Evolutionary conservation across 2,329 filamentous ascomycete species (phyloP).

Genomic region (Tolypocladium cylindrosporum): DNA sequence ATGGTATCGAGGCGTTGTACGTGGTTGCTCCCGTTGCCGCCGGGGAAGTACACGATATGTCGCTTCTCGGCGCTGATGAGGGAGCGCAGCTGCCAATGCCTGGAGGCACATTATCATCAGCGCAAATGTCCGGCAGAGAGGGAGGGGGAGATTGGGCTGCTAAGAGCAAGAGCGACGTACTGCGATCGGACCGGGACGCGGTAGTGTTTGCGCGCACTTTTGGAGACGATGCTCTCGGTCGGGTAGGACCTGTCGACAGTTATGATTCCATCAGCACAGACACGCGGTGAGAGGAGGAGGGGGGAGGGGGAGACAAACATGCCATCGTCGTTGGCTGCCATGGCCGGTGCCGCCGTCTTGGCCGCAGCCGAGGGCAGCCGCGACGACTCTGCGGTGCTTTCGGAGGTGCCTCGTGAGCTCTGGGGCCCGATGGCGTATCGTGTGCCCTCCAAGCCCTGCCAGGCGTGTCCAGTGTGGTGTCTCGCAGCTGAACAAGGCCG

Average conservation of each 20-base stretch:
- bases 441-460: not conserved
- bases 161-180: conserved; percentile 30
- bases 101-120: conserved; percentile 20
- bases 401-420: not conserved
- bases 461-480: not conserved
- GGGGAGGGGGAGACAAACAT: conserved; percentile 27
- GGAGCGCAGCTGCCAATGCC: conserved; percentile 83
- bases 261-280: conserved; percentile 1
- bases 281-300: not conserved
- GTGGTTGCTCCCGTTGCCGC: conserved; percentile 54
- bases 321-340: conserved; percentile 46
- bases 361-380: conserved; percentile 1
- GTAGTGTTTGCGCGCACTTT: conserved; percentile 55
- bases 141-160: not conserved
- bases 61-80: conserved; percentile 73
- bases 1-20: conserved; percentile 60
- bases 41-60: conserved; percentile 77
- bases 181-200: conserved; percentile 55
- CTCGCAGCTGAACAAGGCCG: not conserved
- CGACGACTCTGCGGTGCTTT: not conserved
- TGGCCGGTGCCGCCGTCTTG: conserved; percentile 15
- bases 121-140: not conserved
- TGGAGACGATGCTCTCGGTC: conserved; percentile 54
- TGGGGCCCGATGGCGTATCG: not conserved
- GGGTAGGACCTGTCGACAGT: conserved; percentile 45